Evolutionary conservation across 352 stramenopile species (phyloP).

Genomic region (Globisporangium spiculum): DNA sequence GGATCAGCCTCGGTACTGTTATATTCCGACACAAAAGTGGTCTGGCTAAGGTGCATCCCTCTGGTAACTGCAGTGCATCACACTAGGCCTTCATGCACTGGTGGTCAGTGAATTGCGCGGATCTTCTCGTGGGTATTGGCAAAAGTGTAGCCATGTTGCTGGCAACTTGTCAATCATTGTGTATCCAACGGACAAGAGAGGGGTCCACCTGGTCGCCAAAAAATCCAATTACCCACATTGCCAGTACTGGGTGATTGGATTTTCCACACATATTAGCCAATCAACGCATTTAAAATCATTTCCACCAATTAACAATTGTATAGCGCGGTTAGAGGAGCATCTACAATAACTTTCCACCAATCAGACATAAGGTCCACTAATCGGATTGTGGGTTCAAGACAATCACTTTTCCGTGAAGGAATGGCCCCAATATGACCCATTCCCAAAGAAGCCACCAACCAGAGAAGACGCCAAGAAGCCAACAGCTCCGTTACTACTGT

Average conservation of each 20-base stretch:
- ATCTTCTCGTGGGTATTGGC: not conserved
- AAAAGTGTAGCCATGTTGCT: not conserved
- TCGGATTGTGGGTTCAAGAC: not conserved
- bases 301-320: not conserved
- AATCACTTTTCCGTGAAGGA: not conserved
- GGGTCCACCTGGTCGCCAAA: too few species aligned
- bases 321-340: not conserved
- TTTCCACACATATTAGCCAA: not conserved
- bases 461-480: not conserved
- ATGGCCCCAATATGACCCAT: not conserved
- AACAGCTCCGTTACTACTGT: too few species aligned
- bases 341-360: not conserved
- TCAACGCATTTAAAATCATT: not conserved
- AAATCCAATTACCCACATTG: too few species aligned
- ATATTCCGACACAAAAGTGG: not conserved
- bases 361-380: not conserved
- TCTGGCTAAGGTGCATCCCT: not conserved
- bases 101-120: not conserved
- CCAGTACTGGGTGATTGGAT: not conserved
- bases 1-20: not conserved
- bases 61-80: not conserved
- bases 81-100: not conserved
- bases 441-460: not conserved
- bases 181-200: not conserved
- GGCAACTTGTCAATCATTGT: not conserved